Evolutionary conservation across 306 rosid genomes (phyloP), one percentile per base, ranked within the genome.

Genomic region (Corylus americana): DNA sequence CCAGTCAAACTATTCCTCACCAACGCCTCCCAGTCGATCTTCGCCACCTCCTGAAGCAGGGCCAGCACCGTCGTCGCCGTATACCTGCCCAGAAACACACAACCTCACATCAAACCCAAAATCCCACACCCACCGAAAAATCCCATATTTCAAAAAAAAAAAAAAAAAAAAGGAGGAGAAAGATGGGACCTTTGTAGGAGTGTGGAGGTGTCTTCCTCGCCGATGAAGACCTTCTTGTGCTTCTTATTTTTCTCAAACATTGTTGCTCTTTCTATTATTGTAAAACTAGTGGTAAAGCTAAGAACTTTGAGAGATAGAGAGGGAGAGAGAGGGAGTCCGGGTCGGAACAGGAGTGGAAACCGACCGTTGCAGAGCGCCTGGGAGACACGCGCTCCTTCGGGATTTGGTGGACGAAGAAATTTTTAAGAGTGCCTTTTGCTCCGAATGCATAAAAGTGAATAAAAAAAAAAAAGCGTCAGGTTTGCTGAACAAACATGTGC

Each of bases 11-110:
- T 90, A 49, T 82, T 89, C 80, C 85, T 89, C 11, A 89, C 93
- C 84, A 96, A 73, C 51, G 79, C 89, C 70, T 88, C 86, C 96
- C 98, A 96, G 82, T 93, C 94, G 53, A 93, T 89, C 78, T 90
- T 91, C 49, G 92, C 80, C 69, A 96, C 84, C 75, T 96, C 99
- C 35, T 83, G 96, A 64, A 96, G 88, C 81, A 93, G 74, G 14
- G 91, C 80, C 75, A 96, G 61, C 79, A 96, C 83, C 4, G 88
- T 89, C 3, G 85, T 58, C 55, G 89, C 70, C 2, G 88, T 72
- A 55, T 96, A 93, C 88, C 98, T 96, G 68, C 72, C 55, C 75
- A 75, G 72, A 12, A 72, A 59, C 51, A 25, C 51, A 73, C 53
- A 49, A 49, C 11, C 53, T 12, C 53, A 2, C 53, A 49, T 49